Conservation (phyloP, 176 grass and related monocot species). For the Neostapfia colusana region DNA sequence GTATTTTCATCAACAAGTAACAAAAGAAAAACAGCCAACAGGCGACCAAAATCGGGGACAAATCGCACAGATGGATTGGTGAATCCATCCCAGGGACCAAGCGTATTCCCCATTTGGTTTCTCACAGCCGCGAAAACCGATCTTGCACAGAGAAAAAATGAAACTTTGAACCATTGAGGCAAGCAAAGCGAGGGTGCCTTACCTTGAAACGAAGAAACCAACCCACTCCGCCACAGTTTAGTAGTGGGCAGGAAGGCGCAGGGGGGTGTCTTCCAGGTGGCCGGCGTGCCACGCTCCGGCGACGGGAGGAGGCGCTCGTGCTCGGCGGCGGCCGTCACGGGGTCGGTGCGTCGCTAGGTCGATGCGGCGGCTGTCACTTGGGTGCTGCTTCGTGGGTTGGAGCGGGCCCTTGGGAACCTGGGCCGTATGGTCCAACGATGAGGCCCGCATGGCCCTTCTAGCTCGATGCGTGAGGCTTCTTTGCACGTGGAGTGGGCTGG, state of each 20-base stretch:
- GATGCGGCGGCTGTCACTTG: no score
- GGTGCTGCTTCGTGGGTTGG: background rate
- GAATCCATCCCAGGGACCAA: no score
- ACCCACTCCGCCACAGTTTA: background rate
- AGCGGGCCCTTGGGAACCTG: background rate
- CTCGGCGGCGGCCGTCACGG: constrained; percentile 1
- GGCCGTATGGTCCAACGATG: background rate
- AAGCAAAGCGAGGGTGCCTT: background rate
- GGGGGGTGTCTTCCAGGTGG: background rate
- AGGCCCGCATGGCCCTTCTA: no score
- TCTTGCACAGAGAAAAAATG: background rate
- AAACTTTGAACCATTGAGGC: background rate
- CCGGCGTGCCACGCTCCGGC: background rate
- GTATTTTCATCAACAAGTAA: background rate
- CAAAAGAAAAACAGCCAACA: background rate
- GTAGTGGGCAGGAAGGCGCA: background rate
- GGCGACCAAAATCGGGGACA: background rate
- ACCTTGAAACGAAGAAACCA: background rate
- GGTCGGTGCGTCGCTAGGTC: background rate
- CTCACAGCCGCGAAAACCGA: background rate
- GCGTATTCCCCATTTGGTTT: background rate
- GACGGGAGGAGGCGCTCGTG: background rate
- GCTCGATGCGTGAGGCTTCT: no score
- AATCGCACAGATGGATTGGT: no score
- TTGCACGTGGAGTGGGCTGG: no score